Evolutionary conservation across 495 filamentous ascomycete genomes (phyloP).

Genomic region (Aspergillus ostianus): DNA sequence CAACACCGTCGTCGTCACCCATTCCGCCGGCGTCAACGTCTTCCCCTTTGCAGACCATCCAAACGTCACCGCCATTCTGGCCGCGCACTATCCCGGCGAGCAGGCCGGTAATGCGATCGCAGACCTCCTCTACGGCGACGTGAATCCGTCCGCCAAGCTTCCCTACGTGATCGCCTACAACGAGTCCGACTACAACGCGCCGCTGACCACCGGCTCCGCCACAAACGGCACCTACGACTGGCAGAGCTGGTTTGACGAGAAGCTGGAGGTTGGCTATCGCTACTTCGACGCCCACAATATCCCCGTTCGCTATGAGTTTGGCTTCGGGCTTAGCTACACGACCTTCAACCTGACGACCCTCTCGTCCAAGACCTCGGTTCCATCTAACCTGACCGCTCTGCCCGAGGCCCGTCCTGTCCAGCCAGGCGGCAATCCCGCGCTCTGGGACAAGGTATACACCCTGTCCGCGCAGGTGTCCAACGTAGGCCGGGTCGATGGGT

Average conservation of each 20-base stretch:
- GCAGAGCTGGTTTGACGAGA: constrained; percentile 62
- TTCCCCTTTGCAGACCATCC: constrained; percentile 59
- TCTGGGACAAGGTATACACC: constrained; percentile 57
- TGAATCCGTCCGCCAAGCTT: constrained; percentile 61
- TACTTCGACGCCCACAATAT: constrained; percentile 62
- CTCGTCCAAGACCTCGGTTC: constrained; percentile 23
- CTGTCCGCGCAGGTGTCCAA: constrained; percentile 56
- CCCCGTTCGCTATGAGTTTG: constrained; percentile 62
- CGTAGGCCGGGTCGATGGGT: constrained; percentile 48
- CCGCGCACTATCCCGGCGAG: constrained; percentile 61
- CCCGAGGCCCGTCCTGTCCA: constrained; percentile 31
- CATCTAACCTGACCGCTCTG: constrained; percentile 26
- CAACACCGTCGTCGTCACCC: constrained; percentile 63
- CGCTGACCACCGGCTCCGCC: constrained; percentile 44
- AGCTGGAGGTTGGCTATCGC: constrained; percentile 65
- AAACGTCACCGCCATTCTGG: constrained; percentile 63
- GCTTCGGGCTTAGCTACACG: constrained; percentile 66
- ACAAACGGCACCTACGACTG: constrained; percentile 40
- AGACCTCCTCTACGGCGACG: constrained; percentile 58
- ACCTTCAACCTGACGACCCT: constrained; percentile 55
- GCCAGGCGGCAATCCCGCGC: constrained; percentile 55
- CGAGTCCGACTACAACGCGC: constrained; percentile 64
- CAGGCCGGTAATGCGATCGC: constrained; percentile 57
- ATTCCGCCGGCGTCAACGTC: constrained; percentile 59
- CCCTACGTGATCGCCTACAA: constrained; percentile 70